Evolutionary conservation across 768 basidiomycete species (phyloP).

Genomic region (Favolaschia claudopus): DNA sequence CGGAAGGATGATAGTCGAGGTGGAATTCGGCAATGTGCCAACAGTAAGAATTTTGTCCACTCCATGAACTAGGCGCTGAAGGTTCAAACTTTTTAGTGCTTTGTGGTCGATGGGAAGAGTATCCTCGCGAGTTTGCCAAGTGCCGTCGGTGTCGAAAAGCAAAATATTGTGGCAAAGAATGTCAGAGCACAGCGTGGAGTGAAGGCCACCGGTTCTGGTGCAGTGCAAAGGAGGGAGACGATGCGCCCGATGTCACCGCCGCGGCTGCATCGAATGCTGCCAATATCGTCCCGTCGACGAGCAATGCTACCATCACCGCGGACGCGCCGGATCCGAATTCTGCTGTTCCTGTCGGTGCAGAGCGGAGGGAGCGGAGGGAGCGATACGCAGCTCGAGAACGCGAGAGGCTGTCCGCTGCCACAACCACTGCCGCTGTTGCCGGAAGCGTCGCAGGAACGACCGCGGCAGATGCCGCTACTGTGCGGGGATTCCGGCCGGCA

Average conservation of each 20-base stretch:
- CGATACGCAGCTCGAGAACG: conserved; percentile 22
- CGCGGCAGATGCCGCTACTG: conserved; percentile 22
- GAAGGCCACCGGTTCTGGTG: conserved; percentile 98
- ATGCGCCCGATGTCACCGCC: conserved; percentile 30
- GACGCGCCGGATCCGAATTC: conserved; percentile 14
- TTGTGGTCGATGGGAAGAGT: conserved; percentile 94
- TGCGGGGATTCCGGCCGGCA: conserved; percentile 19
- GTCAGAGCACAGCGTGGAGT: conserved; percentile 95
- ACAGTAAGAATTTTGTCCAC: conserved; percentile 66
- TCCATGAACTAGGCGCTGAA: conserved; percentile 7
- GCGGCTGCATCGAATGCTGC: conserved; percentile 14
- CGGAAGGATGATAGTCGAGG: conserved; percentile 93
- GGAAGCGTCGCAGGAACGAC: conserved; percentile 5
- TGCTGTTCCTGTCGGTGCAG: conserved; percentile 12
- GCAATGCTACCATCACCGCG: conserved; percentile 15
- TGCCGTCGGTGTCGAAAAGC: conserved; percentile 96
- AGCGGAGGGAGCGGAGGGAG: conserved; percentile 24
- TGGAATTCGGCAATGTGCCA: conserved; percentile 97
- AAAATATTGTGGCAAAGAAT: conserved; percentile 98
- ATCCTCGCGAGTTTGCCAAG: conserved; percentile 95
- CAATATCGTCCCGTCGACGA: conserved; percentile 15
- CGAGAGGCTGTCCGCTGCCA: conserved; percentile 9
- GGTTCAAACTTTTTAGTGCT: conserved; percentile 62
- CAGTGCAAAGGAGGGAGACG: conserved; percentile 65
- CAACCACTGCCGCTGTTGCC: conserved; percentile 7